These are phyloP conservation scores for Avena sativa DNA, from an alignment of 176 grass and related monocot species.

Conservation along the genomic window DNA sequence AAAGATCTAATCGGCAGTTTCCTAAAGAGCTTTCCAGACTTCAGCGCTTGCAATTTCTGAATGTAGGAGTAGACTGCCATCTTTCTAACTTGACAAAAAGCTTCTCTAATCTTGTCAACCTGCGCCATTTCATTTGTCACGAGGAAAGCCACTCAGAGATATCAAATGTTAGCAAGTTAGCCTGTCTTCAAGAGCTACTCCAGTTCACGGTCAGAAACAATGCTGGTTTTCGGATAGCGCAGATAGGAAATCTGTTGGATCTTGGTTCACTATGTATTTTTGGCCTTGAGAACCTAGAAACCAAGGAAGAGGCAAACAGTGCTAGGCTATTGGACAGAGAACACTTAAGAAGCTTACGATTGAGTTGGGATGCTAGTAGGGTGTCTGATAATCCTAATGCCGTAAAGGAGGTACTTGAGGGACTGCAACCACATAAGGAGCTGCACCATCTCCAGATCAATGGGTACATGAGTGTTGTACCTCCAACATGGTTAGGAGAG, in stretches of 20 bases:
- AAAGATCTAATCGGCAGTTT: conserved; percentile 24
- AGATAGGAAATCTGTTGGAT: conserved; percentile 24
- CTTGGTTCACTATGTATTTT: conserved; percentile 23
- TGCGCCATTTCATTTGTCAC: conserved; percentile 33
- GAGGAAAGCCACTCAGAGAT: conserved; percentile 24
- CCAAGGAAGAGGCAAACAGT: conserved; percentile 17
- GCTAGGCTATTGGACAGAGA: conserved; percentile 17
- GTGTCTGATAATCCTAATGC: background rate
- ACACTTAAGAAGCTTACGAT: conserved; percentile 28
- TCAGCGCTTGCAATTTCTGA: conserved; percentile 48
- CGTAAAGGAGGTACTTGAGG: conserved; percentile 26
- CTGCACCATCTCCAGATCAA: conserved; percentile 24
- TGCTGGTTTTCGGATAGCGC: conserved; percentile 12
- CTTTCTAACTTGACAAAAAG: background rate
- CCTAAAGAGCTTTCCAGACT: conserved; percentile 37
- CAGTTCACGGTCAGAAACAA: conserved; percentile 20
- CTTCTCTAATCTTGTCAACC: conserved; percentile 44
- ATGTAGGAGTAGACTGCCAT: conserved; percentile 5
- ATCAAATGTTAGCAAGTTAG: conserved; percentile 33
- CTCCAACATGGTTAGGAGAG: conserved; percentile 28
- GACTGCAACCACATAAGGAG: conserved; percentile 34
- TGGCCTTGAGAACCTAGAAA: conserved; percentile 28
- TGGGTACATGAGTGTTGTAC: conserved; percentile 6
- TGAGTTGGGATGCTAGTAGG: conserved; percentile 19
- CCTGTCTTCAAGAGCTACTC: conserved; percentile 38